Evolutionary conservation across 2,329 filamentous ascomycete genomes (phyloP).

Genomic region (Metarhizium rileyi): DNA sequence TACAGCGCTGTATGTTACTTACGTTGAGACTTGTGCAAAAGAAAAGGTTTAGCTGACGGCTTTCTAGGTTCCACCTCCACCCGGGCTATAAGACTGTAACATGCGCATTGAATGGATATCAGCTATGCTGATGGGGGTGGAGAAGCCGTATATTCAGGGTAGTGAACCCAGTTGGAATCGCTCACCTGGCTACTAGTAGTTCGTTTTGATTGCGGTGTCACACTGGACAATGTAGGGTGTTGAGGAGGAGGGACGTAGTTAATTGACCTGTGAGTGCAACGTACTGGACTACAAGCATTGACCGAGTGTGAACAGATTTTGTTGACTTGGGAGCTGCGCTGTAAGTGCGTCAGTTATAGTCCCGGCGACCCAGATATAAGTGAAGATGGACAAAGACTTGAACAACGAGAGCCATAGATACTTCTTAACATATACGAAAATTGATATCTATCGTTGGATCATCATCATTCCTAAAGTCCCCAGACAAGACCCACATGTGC

Average conservation of each 20-base stretch:
- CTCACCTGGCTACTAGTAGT: background rate
- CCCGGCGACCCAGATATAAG: background rate
- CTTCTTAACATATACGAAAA: no score
- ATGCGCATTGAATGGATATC: background rate
- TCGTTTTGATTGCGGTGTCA: background rate
- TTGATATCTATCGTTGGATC: no score
- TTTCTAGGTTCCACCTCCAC: slow-evolving; percentile 43
- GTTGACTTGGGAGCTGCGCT: background rate
- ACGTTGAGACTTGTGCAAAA: background rate
- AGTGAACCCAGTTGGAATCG: background rate
- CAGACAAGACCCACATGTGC: background rate
- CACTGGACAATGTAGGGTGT: background rate
- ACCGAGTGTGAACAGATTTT: background rate
- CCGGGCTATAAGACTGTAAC: slow-evolving; percentile 33
- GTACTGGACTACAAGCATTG: background rate
- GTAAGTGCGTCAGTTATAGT: background rate
- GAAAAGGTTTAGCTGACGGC: background rate
- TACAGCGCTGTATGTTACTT: slow-evolving; percentile 54
- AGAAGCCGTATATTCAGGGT: background rate
- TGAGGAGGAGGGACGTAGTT: background rate
- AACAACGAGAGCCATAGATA: background rate
- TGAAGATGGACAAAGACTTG: background rate
- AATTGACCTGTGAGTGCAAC: background rate
- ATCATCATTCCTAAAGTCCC: no score
- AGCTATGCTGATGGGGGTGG: slow-evolving; percentile 4